Evolutionary conservation across 768 basidiomycete genomes (phyloP), one percentile per base, ranked within the genome.

Genomic region (Pleurotus ostreatus): DNA sequence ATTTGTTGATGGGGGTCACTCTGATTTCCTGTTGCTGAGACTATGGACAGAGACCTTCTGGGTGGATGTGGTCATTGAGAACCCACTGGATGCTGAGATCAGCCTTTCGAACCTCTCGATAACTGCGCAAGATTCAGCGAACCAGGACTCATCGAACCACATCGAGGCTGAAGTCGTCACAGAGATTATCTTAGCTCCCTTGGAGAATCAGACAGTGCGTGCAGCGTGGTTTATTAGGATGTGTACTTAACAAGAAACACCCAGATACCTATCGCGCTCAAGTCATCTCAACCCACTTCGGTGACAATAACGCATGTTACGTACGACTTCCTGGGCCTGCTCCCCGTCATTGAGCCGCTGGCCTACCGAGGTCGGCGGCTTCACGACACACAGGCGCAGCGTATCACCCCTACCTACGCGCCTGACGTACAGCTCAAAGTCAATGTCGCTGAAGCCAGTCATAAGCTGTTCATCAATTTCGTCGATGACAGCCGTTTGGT

Each of bases 61-160:
- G 85, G 73, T 92, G 39, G 89, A 93, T 60, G 61, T 94, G 22
- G 75, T 75, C 4, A 48, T 94, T 57, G 75, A 71, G 46, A 94
- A 94, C 65, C 89, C 90, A 15, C 68, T 94, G 41, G 80, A 88
- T 58, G 76, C 86, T 5, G 89, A 90, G 51, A 76, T 94, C n/a
- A 83, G 77, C 49, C 65, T 94, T 20, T 76, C 82, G 0, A 77
- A 86, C 56, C 59, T 92, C 53, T 83, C 86, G 0, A 67, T 90
- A 7, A 56, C 74, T 3, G 75, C 88, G 4, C 66, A 74, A 60
- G 81, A 81, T 55, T 66, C 70, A 2, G 3, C 64, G 34, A 70
- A 74, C 51, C 49, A 66, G 16, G 66, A 66, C 1, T 69, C 73
- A 39, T 62, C 66, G 41, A 66, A 77, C 20, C 71, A 75, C 56